Evolutionary conservation across 345 rosid species (phyloP).

Genomic region (Anastatica hierochuntica): DNA sequence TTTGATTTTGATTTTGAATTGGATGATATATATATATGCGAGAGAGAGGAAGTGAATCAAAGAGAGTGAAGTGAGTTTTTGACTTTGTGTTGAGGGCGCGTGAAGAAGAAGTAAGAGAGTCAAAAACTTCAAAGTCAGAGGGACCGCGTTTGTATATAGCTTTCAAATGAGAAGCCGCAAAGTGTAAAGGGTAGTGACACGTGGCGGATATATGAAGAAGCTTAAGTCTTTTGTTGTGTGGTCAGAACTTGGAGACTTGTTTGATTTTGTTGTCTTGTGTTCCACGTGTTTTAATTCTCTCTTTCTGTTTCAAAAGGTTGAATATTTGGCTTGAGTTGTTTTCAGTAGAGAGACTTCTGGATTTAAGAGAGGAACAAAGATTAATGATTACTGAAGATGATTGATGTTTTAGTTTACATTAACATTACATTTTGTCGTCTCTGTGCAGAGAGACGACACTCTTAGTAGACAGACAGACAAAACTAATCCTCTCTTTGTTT

Average conservation of each 20-base stretch:
- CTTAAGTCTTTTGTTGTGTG: conserved; percentile 8
- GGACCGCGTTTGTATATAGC: conserved; percentile 5
- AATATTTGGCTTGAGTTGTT: background rate
- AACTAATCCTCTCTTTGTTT: too few species aligned
- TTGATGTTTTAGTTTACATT: conserved; percentile 7
- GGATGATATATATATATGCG: background rate
- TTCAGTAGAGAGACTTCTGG: background rate
- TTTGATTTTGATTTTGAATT: background rate
- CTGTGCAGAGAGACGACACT: too few species aligned
- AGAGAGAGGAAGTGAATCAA: background rate
- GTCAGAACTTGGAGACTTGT: background rate
- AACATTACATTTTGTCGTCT: too few species aligned
- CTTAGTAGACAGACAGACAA: too few species aligned
- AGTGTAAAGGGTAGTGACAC: conserved; percentile 1
- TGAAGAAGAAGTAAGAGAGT: background rate
- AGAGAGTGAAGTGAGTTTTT: conserved; percentile 17
- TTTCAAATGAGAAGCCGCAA: too few species aligned
- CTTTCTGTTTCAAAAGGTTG: background rate
- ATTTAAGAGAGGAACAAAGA: background rate
- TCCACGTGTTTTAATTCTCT: conserved; percentile 4
- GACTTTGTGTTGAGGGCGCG: conserved; percentile 20
- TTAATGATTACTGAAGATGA: background rate
- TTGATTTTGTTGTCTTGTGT: conserved; percentile 4
- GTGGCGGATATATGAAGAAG: background rate
- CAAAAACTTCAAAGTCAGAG: background rate